Evolutionary conservation across 495 filamentous ascomycete species (phyloP), one percentile per base, ranked within the genome.

Genomic region (Daldinia childiae): DNA sequence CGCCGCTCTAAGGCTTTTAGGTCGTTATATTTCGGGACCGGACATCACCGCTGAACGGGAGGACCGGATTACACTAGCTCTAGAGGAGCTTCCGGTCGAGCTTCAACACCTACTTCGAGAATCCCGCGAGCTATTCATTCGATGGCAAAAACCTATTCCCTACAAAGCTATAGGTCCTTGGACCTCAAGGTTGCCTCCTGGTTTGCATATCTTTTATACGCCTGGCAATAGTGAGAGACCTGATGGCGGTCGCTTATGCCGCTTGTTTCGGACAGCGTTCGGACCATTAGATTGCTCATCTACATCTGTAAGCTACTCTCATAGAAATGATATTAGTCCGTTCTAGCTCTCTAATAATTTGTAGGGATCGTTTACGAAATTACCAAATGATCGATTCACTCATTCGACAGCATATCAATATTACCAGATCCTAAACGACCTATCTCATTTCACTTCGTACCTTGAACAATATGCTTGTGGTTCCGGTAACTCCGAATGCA

Each of bases 191-290:
- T 79, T 94, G 34, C 87, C 91, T 6, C 89, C 94, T 2, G 95
- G 95, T 24, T 82, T 98, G 9, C 94, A 98, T 85, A 83, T 93
- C 26, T 91, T 92, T 74, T 93, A 91, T 73, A 92, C 90, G 0
- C 90, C 92, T 8, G 66, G 73, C n/a, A 68, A 72, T 8, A 73
- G 78, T 57, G 78, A 81, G 4, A 64, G 29, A 32, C 56, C 61
- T 29, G 66, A 30, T 69, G 91, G 88, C 59, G 78, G 84, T 26
- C 77, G 80, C 48, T 68, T 95, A 14, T 97, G 94, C 77, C 74
- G 80, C 27, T 61, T 87, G 14, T 82, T 97, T 41, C 82, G 84
- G 50, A 81, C 86, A 30, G 79, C 86, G 6, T 94, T 97, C 74
- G 88, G 86, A 2, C 67, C 79, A 48, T 60, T 91, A 45, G 80